A percentile compares a stretch with the other conserved stretches of the same genome.
Conservation (phyloP, 345 rosid species). For the Raphanus raphanistrum region DNA sequence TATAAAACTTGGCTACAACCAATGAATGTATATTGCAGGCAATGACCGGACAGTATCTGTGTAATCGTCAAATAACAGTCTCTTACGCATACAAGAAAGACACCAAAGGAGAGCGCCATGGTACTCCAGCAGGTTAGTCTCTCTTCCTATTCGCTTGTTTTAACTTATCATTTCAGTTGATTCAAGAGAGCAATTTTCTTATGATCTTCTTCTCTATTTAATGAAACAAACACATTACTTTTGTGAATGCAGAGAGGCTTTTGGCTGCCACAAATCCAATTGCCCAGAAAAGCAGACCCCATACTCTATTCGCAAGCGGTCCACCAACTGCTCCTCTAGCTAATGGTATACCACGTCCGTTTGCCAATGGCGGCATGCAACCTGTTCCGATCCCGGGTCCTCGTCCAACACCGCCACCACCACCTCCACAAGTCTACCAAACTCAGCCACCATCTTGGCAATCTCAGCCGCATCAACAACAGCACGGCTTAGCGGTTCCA, state of each 20-base stretch:
- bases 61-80: slow-evolving; percentile 94
- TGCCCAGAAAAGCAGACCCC: slow-evolving; percentile 62
- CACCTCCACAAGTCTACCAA: slow-evolving; percentile 62
- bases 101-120: slow-evolving; percentile 98
- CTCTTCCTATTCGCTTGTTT: too few relatives aligned
- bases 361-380: slow-evolving; percentile 58
- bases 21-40: slow-evolving; percentile 47
- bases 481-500: slow-evolving; percentile 63
- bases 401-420: slow-evolving; percentile 81
- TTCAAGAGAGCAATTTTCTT: not conserved
- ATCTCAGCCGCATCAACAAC: slow-evolving; percentile 60
- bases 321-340: slow-evolving; percentile 74
- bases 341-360: slow-evolving; percentile 72
- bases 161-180: not conserved
- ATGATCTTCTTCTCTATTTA: not conserved
- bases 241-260: slow-evolving; percentile 71
- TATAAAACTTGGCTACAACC: slow-evolving; percentile 4
- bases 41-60: slow-evolving; percentile 94
- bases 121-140: slow-evolving; percentile 88
- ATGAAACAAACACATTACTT: not conserved
- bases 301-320: slow-evolving; percentile 84
- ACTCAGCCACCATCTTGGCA: slow-evolving; percentile 70
- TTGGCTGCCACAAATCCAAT: slow-evolving; percentile 90
- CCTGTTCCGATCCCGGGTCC: slow-evolving; percentile 49
- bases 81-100: slow-evolving; percentile 98